Evolutionary conservation across 139 green algal genomes (phyloP), one percentile per base, ranked within the genome.

Genomic region (Limnomonas spitsbergensis): DNA sequence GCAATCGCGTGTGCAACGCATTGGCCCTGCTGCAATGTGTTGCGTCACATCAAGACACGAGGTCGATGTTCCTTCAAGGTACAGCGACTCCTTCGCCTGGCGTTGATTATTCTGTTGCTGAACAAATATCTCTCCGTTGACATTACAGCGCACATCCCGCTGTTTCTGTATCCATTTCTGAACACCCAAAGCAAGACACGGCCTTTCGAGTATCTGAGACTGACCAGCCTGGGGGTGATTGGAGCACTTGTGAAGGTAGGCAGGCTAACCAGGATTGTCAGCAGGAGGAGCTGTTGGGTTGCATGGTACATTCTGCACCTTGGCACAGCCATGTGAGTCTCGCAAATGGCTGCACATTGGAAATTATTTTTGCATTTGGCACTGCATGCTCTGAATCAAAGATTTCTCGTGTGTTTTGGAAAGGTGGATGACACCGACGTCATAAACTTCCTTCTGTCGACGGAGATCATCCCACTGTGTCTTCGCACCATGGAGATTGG

Each of bases 391-490:
- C n/a, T n/a, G n/a, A n/a, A n/a, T n/a, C n/a, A n/a, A n/a, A n/a
- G n/a, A n/a, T n/a, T n/a, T n/a, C n/a, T n/a, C n/a, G n/a, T n/a
- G n/a, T 61, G 47, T 29, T 61, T 61, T 20, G 14, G 0, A 24
- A 75, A 92, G 88, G 94, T 99, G 7, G 95, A 99, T 78, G 95
- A 99, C 87, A 97, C 95, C 0, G 94, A 98, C 53, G 96, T 99
- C 0, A 99, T 99, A 84, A 98, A 98, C 85, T 99, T 99, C 83
- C 89, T 99, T 69, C 88, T 99, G 38, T 94, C 90, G n/a, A 99
- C 96, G 0, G 96, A 99, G 83, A 98, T 99, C 82, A 99, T 99
- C 75, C 96, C 96, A 3, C 87, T 99, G 31, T 99, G 96, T 83
- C 80, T 99, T 80, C 90, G 94, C 53, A 99, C 96, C 66, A 99